phyloP scores from a whole-genome alignment of 2,329 filamentous ascomycete species.

The Plenodomus lindquistii region DNA sequence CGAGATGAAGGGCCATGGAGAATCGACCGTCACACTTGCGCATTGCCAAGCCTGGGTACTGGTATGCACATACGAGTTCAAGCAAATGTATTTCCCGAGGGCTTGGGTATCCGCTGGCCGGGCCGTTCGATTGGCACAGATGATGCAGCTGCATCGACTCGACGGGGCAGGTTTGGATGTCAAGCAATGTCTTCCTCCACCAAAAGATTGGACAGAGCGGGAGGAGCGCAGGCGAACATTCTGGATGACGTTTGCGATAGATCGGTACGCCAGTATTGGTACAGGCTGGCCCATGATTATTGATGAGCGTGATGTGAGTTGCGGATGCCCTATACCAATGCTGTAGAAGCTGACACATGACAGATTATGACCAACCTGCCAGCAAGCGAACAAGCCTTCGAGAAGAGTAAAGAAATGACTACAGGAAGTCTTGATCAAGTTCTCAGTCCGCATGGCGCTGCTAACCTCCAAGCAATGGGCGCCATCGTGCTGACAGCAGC shows the following conservation, averaged over 20 bases:
- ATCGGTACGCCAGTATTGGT: constrained; percentile 92
- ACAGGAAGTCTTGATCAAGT: constrained; percentile 72
- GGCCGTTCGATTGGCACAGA: constrained; percentile 78
- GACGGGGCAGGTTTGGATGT: constrained; percentile 84
- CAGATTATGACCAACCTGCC: constrained; percentile 83
- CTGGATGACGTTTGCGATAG: constrained; percentile 90
- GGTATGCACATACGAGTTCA: constrained; percentile 86
- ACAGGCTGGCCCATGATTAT: constrained; percentile 97
- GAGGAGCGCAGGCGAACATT: constrained; percentile 92
- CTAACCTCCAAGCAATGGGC: constrained; percentile 75
- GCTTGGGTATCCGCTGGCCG: constrained; percentile 92
- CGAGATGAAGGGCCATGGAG: constrained; percentile 89
- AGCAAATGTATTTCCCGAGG: constrained; percentile 94
- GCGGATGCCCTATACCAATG: background rate
- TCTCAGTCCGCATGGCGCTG: constrained; percentile 71
- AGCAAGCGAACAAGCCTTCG: constrained; percentile 79
- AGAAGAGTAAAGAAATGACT: constrained; percentile 74
- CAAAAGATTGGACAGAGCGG: constrained; percentile 90
- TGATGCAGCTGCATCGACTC: constrained; percentile 89
- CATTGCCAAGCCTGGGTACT: constrained; percentile 86
- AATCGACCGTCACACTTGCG: constrained; percentile 81
- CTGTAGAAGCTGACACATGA: constrained; percentile 9
- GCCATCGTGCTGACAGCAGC: constrained; percentile 84
- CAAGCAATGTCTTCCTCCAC: constrained; percentile 84
- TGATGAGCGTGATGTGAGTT: constrained; percentile 77